Base-by-base conservation (phyloP, 306 rosid genomes). In the Spatholobus suberectus region DNA sequence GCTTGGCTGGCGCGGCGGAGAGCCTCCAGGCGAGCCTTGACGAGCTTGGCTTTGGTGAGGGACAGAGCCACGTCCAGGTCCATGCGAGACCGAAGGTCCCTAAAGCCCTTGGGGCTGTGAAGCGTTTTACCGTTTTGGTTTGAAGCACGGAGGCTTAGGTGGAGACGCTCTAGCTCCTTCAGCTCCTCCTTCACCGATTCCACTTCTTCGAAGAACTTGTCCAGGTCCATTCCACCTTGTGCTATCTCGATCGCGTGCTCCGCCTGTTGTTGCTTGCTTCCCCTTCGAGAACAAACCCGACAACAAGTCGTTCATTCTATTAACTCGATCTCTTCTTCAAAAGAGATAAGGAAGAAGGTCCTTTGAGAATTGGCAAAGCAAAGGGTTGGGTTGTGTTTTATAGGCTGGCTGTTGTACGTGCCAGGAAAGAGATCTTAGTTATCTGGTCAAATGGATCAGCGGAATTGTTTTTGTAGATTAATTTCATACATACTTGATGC, bases 81-180 rank as follows among this genome's bases (percentile, higher is more conserved):
- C 97, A 95, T 95, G 8, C 93, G 88, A 24, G 94, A 90, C 41
- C 98, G 94, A 73, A 93, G 89, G 29, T 95, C 94, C 87, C 90
- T 95, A 20, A 93, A 90, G 1, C 93, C 87, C 52, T 81, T 80
- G 5, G 97, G 97, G 69, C 86, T 91, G 90, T 91, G 94, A 27
- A 95, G 91, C 1, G 90, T 88, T 79, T 90, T 91, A 89, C 95
- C 85, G 70, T 93, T 82, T 49, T 90, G 91, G 77, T 95, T 91
- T 14, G 97, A 77, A 35, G 23, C 46, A 3, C 70, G 77, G 26
- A 95, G 97, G 37, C 63, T 87, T 20, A 54, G 67, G 82, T 81
- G 83, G 67, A 91, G 85, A 1, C 84, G 77, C 41, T 95, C 97
- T 4, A 95, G 88, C 82, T 92, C 97, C 76, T 87, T 92, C 59